Conservation (phyloP, 768 basidiomycete species). For the Macrolepiota dolichaula region DNA sequence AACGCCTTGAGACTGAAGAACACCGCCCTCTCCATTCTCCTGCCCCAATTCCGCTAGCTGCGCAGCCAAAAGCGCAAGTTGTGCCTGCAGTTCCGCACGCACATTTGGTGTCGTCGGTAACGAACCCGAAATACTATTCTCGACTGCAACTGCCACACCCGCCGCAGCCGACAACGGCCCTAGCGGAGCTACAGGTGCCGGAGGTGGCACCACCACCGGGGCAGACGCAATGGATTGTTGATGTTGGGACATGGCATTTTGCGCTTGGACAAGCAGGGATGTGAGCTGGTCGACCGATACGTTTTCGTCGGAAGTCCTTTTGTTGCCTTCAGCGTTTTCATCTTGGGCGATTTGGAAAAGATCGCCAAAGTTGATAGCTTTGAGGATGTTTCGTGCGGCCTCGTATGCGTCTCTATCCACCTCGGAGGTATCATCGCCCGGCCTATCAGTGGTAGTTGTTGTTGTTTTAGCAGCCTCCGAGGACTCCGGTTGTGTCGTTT, state of each 20-base stretch:
- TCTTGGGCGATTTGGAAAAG: constrained; percentile 41
- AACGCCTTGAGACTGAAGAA: neutral
- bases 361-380: constrained; percentile 70
- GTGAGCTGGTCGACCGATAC: constrained; percentile 12
- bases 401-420: constrained; percentile 57
- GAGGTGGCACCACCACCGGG: constrained; percentile 22
- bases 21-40: constrained; percentile 23
- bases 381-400: constrained; percentile 73
- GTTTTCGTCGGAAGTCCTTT: neutral
- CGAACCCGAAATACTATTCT: neutral
- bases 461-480: constrained; percentile 13
- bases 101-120: constrained; percentile 22
- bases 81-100: constrained; percentile 70
- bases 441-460: constrained; percentile 19
- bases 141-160: constrained; percentile 4
- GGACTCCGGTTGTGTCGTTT: constrained; percentile 8
- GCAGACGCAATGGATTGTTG: neutral
- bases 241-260: constrained; percentile 22
- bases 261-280: constrained; percentile 24
- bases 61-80: constrained; percentile 67
- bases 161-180: constrained; percentile 4
- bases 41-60: constrained; percentile 66
- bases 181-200: neutral
- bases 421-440: constrained; percentile 30
- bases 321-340: constrained; percentile 16